Conservation (phyloP, 2,329 filamentous ascomycete species). For the Graphilbum fragrans region DNA sequence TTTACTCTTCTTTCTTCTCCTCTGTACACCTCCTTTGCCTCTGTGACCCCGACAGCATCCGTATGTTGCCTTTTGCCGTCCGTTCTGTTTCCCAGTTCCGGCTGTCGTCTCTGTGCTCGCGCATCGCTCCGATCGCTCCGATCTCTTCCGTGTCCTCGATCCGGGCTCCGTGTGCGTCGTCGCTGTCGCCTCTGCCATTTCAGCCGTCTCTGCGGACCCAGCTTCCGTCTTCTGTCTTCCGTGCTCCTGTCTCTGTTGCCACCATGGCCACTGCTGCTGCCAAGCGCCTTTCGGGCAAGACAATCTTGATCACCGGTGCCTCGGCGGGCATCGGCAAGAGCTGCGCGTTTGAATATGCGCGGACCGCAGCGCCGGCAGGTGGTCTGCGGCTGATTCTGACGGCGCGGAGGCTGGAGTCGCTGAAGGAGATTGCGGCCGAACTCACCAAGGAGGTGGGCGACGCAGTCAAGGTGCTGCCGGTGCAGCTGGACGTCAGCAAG, state of each 20-base stretch:
- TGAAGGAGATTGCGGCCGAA: slow-evolving; percentile 64
- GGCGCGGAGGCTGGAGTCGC: slow-evolving; percentile 68
- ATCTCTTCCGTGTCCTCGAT: neutral
- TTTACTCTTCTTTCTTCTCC: neutral
- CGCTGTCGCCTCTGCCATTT: neutral
- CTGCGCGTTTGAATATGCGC: slow-evolving; percentile 84
- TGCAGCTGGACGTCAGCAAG: slow-evolving; percentile 80
- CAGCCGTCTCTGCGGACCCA: too few species aligned
- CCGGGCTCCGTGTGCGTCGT: neutral
- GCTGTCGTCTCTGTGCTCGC: neutral
- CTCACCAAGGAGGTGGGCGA: slow-evolving; percentile 70
- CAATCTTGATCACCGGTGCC: slow-evolving; percentile 80
- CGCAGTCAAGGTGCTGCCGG: slow-evolving; percentile 72
- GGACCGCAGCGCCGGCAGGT: slow-evolving; percentile 53
- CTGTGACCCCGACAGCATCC: neutral
- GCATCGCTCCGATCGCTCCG: neutral
- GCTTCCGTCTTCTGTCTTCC: neutral
- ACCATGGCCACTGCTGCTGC: slow-evolving; percentile 24
- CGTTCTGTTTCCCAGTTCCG: neutral
- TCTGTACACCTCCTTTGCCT: neutral
- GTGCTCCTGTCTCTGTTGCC: neutral
- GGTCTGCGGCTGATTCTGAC: slow-evolving; percentile 76
- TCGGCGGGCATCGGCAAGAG: slow-evolving; percentile 81
- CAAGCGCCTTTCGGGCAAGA: slow-evolving; percentile 87
- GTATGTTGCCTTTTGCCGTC: slow-evolving; percentile 6